Conservation (phyloP, 176 grass and related monocot species). For the Juncus effusus region DNA sequence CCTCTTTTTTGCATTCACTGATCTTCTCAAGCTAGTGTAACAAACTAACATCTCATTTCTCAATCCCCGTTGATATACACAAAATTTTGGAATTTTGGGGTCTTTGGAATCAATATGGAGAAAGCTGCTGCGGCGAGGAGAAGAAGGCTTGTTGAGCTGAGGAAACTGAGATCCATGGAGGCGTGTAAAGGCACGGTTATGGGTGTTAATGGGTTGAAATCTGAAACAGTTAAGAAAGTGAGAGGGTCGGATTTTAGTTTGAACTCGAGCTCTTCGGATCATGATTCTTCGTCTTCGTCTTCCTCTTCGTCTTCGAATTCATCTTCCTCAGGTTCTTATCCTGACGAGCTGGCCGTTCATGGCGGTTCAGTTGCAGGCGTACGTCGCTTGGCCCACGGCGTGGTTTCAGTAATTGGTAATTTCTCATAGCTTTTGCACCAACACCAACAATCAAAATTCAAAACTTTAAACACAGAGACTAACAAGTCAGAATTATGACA, state of each 20-base stretch:
- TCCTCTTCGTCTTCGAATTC: background rate
- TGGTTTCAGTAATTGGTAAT: constrained; percentile 35
- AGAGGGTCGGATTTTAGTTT: constrained; percentile 2
- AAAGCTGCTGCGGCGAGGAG: background rate
- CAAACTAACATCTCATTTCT: no score
- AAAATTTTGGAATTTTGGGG: no score
- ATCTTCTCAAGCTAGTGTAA: no score
- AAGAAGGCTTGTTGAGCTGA: constrained; percentile 8
- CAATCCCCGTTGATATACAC: no score
- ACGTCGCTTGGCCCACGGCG: constrained; percentile 17
- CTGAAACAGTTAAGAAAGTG: background rate
- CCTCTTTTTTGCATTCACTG: background rate
- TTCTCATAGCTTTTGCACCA: background rate
- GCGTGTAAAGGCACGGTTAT: no score
- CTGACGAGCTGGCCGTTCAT: background rate
- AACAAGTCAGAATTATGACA: background rate
- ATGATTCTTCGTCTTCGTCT: background rate
- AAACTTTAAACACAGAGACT: background rate
- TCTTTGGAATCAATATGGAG: no score
- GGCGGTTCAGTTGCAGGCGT: background rate
- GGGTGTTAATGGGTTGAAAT: background rate
- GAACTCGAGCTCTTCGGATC: background rate
- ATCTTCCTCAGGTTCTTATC: background rate
- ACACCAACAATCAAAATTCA: no score
- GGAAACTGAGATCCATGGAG: background rate